Base-by-base conservation (phyloP, 768 basidiomycete species). In the Termitomyces sp. region DNA sequence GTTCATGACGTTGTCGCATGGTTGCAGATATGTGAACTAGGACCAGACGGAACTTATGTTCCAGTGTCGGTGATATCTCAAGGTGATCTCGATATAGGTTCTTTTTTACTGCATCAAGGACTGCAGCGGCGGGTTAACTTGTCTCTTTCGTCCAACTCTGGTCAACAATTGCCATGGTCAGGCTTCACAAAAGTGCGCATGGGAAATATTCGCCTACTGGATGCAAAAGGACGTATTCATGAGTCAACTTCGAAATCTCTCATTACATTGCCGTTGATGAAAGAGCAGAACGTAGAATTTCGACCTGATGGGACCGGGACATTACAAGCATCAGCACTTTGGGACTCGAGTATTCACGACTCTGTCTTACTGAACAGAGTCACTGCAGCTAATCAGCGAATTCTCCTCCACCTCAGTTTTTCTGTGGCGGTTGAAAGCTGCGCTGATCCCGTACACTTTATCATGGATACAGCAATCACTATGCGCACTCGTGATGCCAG, bases 311-410 rank as follows among this genome's bases (percentile, higher is more conserved):
- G 96, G 3, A 91, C 90, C 8, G 87, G 91, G 12, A 69, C 72
- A 7, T 71, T 98, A 47, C 74, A 79, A 22, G 87, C 85, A 9
- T 83, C 86, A 56, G 88, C 88, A 1, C 77, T 91, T 6, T 98
- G 96, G 95, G 97, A 99, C 73, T 93, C 93, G 1, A 93, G 94
- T 58, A 75, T 92, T 13, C 97, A 98, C 70, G 86, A 93, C 64
- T 94, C 93, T 13, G 70, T 85, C 16, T 75, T 95, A 46, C 80
- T 99, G 61, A 96, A 99, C 70, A 84, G 88, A 30, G 87, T 94
- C 41, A 96, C 95, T 2, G 79, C 84, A 3, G 68, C 84, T 4
- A 85, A 86, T 48, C 92, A 95, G 63, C 86, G 91, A 39, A 78
- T 97, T 11, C 75, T 97, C 34, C 69, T 98, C 30, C 88, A 91